These are phyloP conservation scores for peach (Prunus persica) DNA, from an alignment of 306 rosid genomes.

Conservation along the genomic window DNA sequence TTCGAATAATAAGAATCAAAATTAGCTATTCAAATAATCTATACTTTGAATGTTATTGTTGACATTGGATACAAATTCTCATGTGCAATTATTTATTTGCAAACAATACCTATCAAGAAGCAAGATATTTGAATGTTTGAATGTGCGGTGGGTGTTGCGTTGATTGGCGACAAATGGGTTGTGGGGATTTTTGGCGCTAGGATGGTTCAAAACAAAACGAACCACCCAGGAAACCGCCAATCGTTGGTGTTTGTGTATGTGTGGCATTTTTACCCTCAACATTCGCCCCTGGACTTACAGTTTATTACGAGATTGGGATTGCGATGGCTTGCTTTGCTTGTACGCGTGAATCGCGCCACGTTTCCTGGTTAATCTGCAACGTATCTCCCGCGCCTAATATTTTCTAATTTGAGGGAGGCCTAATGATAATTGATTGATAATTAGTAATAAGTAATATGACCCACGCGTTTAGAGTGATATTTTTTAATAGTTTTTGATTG, in stretches of 20 bases:
- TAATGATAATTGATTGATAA: neutral
- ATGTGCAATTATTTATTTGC: no score
- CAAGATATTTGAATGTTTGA: neutral
- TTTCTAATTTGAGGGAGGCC: neutral
- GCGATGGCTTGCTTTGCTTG: slow-evolving; percentile 26
- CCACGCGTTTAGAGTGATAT: neutral
- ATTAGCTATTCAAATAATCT: no score
- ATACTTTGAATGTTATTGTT: no score
- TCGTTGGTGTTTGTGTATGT: neutral
- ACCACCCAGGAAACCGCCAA: slow-evolving; percentile 31
- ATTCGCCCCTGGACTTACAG: neutral
- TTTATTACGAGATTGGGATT: slow-evolving; percentile 26
- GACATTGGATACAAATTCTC: no score
- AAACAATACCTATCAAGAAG: neutral
- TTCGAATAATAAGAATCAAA: no score
- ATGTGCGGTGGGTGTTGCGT: neutral
- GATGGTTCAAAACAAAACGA: slow-evolving; percentile 33
- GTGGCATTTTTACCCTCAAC: neutral
- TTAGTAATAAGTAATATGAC: neutral
- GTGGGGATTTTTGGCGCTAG: slow-evolving; percentile 31
- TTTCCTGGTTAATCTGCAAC: slow-evolving; percentile 19
- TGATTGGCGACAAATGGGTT: neutral
- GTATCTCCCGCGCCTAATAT: slow-evolving; percentile 11
- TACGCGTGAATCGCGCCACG: slow-evolving; percentile 47
- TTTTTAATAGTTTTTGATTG: neutral